Evolutionary conservation across 495 filamentous ascomycete species (phyloP).

Genomic region (Sabuloglossum arenarium): DNA sequence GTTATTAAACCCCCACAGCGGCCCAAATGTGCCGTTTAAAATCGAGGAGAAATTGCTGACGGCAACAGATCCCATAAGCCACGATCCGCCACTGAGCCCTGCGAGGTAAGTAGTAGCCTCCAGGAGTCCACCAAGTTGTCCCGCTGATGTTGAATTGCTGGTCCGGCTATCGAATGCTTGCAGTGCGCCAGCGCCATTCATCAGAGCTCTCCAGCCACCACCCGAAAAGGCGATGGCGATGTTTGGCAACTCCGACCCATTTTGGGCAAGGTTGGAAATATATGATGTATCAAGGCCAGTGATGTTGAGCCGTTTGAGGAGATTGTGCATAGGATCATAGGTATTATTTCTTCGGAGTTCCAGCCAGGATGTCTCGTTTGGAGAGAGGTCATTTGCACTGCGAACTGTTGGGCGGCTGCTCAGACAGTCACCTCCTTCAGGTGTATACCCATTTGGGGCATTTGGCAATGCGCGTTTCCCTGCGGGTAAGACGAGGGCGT

Average conservation of each 20-base stretch:
- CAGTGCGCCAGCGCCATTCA: slow-evolving; percentile 71
- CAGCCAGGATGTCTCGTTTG: slow-evolving; percentile 51
- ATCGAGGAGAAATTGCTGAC: slow-evolving; percentile 76
- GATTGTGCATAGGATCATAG: slow-evolving; percentile 41
- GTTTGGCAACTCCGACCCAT: slow-evolving; percentile 34
- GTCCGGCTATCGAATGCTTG: slow-evolving; percentile 70
- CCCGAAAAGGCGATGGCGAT: slow-evolving; percentile 38
- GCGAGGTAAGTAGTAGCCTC: slow-evolving; percentile 76
- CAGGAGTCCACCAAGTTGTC: slow-evolving; percentile 65
- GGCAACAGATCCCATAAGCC: slow-evolving; percentile 70
- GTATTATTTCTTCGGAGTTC: slow-evolving; percentile 33
- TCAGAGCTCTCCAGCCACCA: slow-evolving; percentile 65
- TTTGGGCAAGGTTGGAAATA: slow-evolving; percentile 33
- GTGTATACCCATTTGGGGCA: slow-evolving; percentile 20
- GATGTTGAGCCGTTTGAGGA: slow-evolving; percentile 56
- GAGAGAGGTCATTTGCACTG: slow-evolving; percentile 34
- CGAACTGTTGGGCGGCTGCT: slow-evolving; percentile 24
- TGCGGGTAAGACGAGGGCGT: too few relatives aligned
- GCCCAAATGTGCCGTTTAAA: slow-evolving; percentile 30
- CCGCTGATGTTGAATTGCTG: slow-evolving; percentile 35
- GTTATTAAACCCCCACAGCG: slow-evolving; percentile 56
- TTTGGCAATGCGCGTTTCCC: slow-evolving; percentile 26
- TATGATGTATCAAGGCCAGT: slow-evolving; percentile 50
- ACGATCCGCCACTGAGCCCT: slow-evolving; percentile 78
- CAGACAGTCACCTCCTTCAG: background rate